Conservation (phyloP, 2,329 filamentous ascomycete species). For the Thermoascus crustaceus region DNA sequence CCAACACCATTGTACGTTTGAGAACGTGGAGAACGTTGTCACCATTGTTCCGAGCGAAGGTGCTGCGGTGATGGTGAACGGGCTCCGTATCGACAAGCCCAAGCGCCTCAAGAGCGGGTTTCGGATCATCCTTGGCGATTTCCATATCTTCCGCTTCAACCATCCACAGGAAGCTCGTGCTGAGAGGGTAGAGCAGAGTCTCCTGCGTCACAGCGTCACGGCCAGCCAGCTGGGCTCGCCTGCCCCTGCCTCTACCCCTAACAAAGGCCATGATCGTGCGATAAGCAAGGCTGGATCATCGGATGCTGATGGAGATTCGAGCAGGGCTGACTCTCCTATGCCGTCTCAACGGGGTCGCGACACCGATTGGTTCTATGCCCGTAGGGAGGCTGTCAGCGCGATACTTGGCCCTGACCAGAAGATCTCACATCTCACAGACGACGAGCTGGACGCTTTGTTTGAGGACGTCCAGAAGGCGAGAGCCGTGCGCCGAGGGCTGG, state of each 20-base stretch:
- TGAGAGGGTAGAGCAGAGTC: conserved; percentile 78
- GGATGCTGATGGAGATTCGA: conserved; percentile 63
- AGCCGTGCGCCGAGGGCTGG: conserved; percentile 67
- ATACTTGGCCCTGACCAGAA: conserved; percentile 87
- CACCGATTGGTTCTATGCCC: conserved; percentile 89
- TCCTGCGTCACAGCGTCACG: conserved; percentile 73
- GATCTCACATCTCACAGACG: conserved; percentile 80
- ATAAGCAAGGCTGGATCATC: conserved; percentile 73
- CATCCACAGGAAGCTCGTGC: conserved; percentile 92
- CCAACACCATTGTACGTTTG: conserved; percentile 86
- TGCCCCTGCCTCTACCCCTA: conserved; percentile 52
- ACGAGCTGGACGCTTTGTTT: conserved; percentile 86
- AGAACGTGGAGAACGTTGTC: conserved; percentile 88
- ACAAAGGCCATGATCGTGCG: conserved; percentile 66
- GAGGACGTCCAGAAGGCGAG: conserved; percentile 87
- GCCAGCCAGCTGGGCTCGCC: conserved; percentile 58
- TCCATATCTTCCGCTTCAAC: conserved; percentile 98
- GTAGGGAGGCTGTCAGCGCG: conserved; percentile 84
- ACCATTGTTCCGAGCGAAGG: conserved; percentile 81
- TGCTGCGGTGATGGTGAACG: conserved; percentile 98
- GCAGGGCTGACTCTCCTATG: conserved; percentile 71
- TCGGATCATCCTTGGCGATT: conserved; percentile 91
- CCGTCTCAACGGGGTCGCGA: conserved; percentile 62
- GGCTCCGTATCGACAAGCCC: conserved; percentile 76
- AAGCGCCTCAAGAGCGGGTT: conserved; percentile 84